These are phyloP conservation scores for Xylaria nigripes DNA, from an alignment of 495 filamentous ascomycete genomes.

Conservation along the genomic window DNA sequence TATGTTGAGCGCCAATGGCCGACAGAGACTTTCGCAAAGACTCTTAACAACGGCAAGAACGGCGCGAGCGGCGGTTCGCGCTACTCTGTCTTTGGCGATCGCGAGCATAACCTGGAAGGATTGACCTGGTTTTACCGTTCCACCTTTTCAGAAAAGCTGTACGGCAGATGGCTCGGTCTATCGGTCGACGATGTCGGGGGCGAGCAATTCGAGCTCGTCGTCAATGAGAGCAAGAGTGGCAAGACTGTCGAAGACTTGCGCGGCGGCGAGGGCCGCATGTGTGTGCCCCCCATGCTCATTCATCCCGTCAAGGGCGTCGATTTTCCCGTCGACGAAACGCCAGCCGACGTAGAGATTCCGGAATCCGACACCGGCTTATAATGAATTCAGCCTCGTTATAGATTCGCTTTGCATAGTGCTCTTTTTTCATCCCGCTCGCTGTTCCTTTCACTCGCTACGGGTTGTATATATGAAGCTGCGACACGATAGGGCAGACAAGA, in stretches of 20 bases:
- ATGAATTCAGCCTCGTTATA: not conserved
- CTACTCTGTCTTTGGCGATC: conserved; percentile 69
- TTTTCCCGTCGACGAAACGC: conserved; percentile 56
- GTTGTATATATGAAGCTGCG: not conserved
- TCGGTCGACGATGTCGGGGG: conserved; percentile 80
- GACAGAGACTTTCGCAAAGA: conserved; percentile 62
- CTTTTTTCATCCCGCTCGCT: not conserved
- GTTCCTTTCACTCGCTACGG: not conserved
- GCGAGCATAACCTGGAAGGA: conserved; percentile 83
- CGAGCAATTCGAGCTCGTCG: conserved; percentile 65
- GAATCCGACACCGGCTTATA: conserved; percentile 33
- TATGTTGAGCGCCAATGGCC: conserved; percentile 92
- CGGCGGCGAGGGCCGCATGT: conserved; percentile 76
- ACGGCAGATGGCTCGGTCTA: conserved; percentile 78
- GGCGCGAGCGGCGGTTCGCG: conserved; percentile 65
- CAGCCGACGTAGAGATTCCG: conserved; percentile 24
- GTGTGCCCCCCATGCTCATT: conserved; percentile 81
- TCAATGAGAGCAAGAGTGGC: conserved; percentile 43
- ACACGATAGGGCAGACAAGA: not conserved
- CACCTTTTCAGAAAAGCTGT: conserved; percentile 73
- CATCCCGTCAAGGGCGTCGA: conserved; percentile 88
- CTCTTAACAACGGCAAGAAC: conserved; percentile 79
- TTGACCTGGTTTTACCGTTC: conserved; percentile 95
- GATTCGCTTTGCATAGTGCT: not conserved
- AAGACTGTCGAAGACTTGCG: conserved; percentile 39